phyloP scores from a whole-genome alignment of 2,329 filamentous ascomycete species.

The Dothistroma septosporum region DNA sequence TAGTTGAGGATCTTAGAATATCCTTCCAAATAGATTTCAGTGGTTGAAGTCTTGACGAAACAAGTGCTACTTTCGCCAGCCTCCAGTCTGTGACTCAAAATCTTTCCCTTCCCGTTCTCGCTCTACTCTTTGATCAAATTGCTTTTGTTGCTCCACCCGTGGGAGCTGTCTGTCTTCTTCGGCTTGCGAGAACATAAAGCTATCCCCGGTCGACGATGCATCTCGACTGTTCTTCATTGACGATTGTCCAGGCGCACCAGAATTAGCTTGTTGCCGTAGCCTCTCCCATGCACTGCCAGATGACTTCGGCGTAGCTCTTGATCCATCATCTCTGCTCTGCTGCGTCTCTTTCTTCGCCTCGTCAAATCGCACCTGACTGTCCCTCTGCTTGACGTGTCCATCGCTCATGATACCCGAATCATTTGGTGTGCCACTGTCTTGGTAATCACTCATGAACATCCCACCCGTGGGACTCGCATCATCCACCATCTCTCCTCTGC shows the following conservation, averaged over 20 bases:
- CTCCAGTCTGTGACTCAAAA: constrained; percentile 27
- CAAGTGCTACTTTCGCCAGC: background rate
- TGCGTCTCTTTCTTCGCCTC: constrained; percentile 4
- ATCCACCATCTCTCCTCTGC: constrained; percentile 23
- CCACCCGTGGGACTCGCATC: constrained; percentile 42
- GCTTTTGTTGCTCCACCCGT: constrained; percentile 45
- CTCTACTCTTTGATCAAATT: constrained; percentile 49
- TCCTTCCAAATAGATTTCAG: too few relatives aligned
- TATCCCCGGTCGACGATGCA: constrained; percentile 38
- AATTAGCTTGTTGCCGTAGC: constrained; percentile 35
- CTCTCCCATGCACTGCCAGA: constrained; percentile 44
- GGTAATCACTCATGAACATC: constrained; percentile 31
- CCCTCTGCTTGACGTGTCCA: constrained; percentile 22
- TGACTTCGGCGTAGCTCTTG: constrained; percentile 1
- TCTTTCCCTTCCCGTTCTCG: constrained; percentile 47
- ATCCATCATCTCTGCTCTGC: background rate
- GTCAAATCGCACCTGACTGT: constrained; percentile 6
- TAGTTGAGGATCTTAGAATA: too few relatives aligned
- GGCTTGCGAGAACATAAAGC: constrained; percentile 42
- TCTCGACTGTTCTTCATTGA: constrained; percentile 24
- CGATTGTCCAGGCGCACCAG: constrained; percentile 20
- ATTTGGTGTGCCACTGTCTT: constrained; percentile 23
- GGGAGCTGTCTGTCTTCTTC: constrained; percentile 44
- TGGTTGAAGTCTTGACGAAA: too few relatives aligned
- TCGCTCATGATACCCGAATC: constrained; percentile 33